Conservation (phyloP, 495 filamentous ascomycete species). For the Hyaloscypha variabilis region DNA sequence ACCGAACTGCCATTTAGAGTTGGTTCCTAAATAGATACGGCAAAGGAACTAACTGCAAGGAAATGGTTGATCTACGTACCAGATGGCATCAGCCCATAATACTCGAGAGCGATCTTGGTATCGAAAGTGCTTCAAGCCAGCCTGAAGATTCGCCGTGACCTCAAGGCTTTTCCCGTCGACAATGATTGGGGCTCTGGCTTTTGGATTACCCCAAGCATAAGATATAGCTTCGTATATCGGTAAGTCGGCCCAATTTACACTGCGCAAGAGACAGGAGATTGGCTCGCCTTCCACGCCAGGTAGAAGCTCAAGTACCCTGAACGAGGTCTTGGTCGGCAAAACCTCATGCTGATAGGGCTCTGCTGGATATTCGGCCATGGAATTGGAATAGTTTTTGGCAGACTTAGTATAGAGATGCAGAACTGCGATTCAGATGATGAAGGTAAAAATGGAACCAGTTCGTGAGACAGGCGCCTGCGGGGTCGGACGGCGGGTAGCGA, state of each 20-base stretch:
- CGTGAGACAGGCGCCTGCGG: too few species aligned
- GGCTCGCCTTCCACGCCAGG: constrained; percentile 21
- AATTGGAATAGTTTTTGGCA: background rate
- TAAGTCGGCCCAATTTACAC: constrained; percentile 17
- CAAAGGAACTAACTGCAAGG: background rate
- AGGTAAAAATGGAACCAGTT: too few species aligned
- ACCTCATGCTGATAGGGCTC: constrained; percentile 19
- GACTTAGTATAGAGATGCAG: too few species aligned
- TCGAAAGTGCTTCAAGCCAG: constrained; percentile 15
- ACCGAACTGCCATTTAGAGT: background rate
- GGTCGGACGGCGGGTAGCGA: too few species aligned
- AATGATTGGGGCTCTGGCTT: constrained; percentile 21
- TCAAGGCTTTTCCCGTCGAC: constrained; percentile 30
- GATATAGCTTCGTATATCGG: constrained; percentile 39
- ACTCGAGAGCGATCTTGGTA: constrained; percentile 13
- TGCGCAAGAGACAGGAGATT: constrained; percentile 25
- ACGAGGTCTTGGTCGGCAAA: constrained; percentile 21
- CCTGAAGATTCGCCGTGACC: constrained; percentile 25
- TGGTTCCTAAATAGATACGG: background rate
- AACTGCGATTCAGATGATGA: too few species aligned
- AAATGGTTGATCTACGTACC: constrained; percentile 5
- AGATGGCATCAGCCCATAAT: constrained; percentile 20
- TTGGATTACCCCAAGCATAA: constrained; percentile 40
- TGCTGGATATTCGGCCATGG: constrained; percentile 1
- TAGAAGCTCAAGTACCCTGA: constrained; percentile 24